Evolutionary conservation across 345 rosid species (phyloP).

Genomic region (Euphorbia lathyris): DNA sequence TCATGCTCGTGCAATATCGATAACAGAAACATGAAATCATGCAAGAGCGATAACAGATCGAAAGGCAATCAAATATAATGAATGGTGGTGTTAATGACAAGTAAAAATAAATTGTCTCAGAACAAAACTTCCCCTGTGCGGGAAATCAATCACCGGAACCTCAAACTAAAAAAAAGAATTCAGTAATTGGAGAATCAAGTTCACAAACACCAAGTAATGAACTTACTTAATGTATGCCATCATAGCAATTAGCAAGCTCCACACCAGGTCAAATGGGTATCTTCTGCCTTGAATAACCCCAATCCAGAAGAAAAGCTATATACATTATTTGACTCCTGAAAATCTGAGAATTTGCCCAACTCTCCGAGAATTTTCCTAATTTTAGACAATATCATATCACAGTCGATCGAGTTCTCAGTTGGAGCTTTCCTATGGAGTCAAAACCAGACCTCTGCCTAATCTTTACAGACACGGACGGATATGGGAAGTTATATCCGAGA

Average conservation of each 20-base stretch:
- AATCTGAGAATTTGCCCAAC: constrained; percentile 29
- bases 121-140: constrained; percentile 31
- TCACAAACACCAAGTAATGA: constrained; percentile 17
- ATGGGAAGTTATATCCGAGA: not conserved
- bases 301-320: constrained; percentile 28
- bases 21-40: too few species aligned
- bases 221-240: constrained; percentile 11
- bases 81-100: constrained; percentile 13
- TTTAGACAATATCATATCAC: constrained; percentile 15
- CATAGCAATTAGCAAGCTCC: constrained; percentile 17
- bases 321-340: constrained; percentile 36
- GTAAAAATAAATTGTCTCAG: constrained; percentile 16
- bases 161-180: constrained; percentile 11
- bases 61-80: constrained; percentile 21
- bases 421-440: constrained; percentile 22
- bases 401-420: constrained; percentile 20
- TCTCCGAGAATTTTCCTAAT: constrained; percentile 14
- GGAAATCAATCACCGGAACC: constrained; percentile 22
- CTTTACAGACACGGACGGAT: constrained; percentile 20
- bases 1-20: not conserved
- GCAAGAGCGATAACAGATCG: constrained; percentile 8
- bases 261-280: constrained; percentile 14
- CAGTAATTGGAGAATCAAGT: constrained; percentile 18
- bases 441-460: constrained; percentile 17
- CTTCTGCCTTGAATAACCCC: constrained; percentile 20